Conservation (phyloP, 2,329 filamentous ascomycete genomes). For the Emergomyces orientalis region DNA sequence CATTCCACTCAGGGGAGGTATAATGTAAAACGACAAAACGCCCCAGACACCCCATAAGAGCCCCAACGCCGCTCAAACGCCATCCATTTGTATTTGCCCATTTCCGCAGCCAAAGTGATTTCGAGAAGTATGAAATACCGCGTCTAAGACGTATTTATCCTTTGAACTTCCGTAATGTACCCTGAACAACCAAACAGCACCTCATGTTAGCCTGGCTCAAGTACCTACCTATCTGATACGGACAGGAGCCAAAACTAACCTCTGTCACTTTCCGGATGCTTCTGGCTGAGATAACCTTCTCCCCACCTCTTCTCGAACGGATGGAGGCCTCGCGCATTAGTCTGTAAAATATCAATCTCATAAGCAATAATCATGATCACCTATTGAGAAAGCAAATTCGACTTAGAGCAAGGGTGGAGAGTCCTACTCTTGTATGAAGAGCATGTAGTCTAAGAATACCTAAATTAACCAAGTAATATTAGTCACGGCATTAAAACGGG, state of each 20-base stretch:
- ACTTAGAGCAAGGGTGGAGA: not conserved
- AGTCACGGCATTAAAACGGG: not conserved
- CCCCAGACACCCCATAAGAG: not conserved
- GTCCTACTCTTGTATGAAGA: constrained; percentile 62
- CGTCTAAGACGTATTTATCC: constrained; percentile 2
- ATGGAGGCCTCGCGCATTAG: constrained; percentile 73
- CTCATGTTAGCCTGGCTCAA: not conserved
- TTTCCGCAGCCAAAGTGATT: not conserved
- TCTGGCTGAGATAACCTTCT: constrained; percentile 63
- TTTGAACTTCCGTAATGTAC: constrained; percentile 43
- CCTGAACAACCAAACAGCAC: constrained; percentile 35
- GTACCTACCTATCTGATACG: not conserved
- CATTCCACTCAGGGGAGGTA: not conserved
- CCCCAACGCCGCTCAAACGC: not conserved
- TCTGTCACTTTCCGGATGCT: constrained; percentile 69
- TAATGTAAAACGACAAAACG: not conserved
- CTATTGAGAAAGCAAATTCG: not conserved
- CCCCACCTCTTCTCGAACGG: constrained; percentile 62
- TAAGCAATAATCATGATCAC: not conserved
- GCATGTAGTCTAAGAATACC: constrained; percentile 76
- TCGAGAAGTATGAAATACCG: not conserved
- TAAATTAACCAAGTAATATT: constrained; percentile 28
- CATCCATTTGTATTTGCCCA: not conserved
- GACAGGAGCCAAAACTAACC: constrained; percentile 39
- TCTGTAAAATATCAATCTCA: constrained; percentile 35